Evolutionary conservation across 306 rosid species (phyloP).

Genomic region (Vicia faba): DNA sequence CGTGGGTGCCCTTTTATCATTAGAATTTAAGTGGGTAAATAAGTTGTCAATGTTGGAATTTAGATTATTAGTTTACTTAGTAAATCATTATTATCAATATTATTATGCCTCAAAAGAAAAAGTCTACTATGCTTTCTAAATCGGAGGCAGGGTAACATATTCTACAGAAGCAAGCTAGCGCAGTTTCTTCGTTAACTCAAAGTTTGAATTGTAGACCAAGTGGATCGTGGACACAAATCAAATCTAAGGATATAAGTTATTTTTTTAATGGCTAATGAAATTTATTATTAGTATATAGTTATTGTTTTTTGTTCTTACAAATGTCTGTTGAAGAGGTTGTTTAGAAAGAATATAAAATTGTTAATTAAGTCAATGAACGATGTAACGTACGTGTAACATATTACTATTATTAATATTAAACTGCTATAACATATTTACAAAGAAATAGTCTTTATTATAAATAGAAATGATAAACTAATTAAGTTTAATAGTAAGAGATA

Average conservation of each 20-base stretch:
- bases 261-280: no score
- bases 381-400: neutral
- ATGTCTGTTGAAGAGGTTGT: neutral
- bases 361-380: neutral
- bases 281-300: no score
- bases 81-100: neutral
- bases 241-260: neutral
- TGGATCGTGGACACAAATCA: neutral
- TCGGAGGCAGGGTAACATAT: neutral
- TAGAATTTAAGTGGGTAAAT: neutral
- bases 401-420: no score
- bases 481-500: no score
- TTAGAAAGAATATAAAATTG: neutral
- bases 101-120: neutral
- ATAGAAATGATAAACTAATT: no score
- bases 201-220: neutral
- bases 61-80: neutral
- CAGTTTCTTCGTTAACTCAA: neutral
- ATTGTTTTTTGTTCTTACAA: neutral
- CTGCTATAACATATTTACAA: no score
- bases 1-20: neutral
- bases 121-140: neutral
- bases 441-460: no score
- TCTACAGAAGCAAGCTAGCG: neutral
- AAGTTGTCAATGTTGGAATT: neutral